Evolutionary conservation across 129 eudicot genomes (phyloP).

Genomic region (Cynara cardunculus): DNA sequence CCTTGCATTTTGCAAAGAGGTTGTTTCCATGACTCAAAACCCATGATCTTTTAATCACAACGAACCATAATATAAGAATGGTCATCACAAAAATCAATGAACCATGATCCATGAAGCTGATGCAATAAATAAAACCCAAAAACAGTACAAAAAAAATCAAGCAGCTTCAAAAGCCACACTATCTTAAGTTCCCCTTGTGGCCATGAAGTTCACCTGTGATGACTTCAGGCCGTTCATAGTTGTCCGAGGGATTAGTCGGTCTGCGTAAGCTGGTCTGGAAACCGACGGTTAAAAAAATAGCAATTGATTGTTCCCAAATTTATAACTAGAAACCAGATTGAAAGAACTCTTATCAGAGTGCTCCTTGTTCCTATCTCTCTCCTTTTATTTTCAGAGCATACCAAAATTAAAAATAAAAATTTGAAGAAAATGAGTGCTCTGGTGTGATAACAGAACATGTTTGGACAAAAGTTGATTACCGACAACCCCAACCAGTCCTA

Average conservation of each 20-base stretch:
- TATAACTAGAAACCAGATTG: not conserved
- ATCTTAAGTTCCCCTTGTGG: too few relatives aligned
- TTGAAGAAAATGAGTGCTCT: not conserved
- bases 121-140: not conserved
- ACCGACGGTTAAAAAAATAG: too few relatives aligned
- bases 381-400: not conserved
- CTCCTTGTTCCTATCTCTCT: not conserved
- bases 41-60: not conserved
- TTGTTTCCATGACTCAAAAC: not conserved
- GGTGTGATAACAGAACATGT: not conserved
- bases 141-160: too few relatives aligned
- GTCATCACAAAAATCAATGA: not conserved
- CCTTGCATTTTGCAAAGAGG: not conserved
- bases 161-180: not conserved
- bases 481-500: too few relatives aligned
- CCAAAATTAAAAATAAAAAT: too few relatives aligned
- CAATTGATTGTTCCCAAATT: not conserved
- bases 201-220: too few relatives aligned
- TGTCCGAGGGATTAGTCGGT: too few relatives aligned
- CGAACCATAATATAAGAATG: not conserved
- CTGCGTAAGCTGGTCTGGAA: too few relatives aligned
- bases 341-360: not conserved
- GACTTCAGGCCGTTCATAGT: too few relatives aligned
- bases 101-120: not conserved
- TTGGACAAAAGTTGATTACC: too few relatives aligned